Evolutionary conservation across 805 yeast species (phyloP), one percentile per base, ranked within the genome.

Genomic region (Cyberlindnera nakhonratchasimensis): DNA sequence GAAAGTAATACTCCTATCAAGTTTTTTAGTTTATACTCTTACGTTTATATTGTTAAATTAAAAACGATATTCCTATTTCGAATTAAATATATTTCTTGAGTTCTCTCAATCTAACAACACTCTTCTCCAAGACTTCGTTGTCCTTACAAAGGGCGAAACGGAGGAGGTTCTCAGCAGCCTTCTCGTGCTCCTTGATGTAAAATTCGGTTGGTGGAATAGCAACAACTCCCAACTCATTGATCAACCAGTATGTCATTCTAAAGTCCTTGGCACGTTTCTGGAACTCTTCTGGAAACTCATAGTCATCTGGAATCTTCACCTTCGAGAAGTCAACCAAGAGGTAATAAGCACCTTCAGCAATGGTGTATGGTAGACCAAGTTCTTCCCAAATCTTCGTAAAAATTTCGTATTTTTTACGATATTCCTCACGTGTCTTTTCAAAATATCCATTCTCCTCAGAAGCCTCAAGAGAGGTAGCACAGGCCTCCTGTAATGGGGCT

Each of bases 161-260:
- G 47, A 93, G 69, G 59, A 88, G 77, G 54, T 86, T 82, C 59
- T 90, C 96, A 42, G 91, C 89, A 14, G 82, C 79, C 42, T 76
- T 70, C 24, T 85, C 89, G 51, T 84, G 80, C 46, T 77, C 80
- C 9, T 79, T 75, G 33, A 80, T 74, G 56, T 86, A 79, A 58
- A 93, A 93, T 64, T 91, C 98, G n/a, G 96, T 84, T 22, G 98
- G 98, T 10, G 99, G 99, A 50, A 93, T 93, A 4, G 96, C 84
- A 17, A 93, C 98, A 30, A 93, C 95, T 10, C 99, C 99, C 44
- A 91, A 63, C 60, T 89, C 96, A 59, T 79, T 82, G 57, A 89
- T 88, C 46, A 93, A 72, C 97, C 98, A 93, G 66, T 86, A 87
- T 1, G 96, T 95, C 50, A 82, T 72, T 60, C 79, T 79, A 72